Evolutionary conservation across 805 yeast species (phyloP).

Genomic region (Yarrowia osloensis): DNA sequence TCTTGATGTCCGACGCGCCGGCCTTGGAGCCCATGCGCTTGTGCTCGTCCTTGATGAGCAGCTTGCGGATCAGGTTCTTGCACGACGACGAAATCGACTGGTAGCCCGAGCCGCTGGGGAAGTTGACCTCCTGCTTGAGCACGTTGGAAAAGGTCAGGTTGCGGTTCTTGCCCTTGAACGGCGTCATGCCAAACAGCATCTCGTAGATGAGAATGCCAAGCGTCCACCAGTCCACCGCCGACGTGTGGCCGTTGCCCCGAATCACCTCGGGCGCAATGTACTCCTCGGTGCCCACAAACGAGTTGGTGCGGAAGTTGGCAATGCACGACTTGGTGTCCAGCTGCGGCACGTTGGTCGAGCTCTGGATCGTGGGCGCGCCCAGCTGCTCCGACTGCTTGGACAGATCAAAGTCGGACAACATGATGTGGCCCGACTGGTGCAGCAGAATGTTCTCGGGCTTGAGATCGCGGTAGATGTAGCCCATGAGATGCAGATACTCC

Average conservation of each 20-base stretch:
- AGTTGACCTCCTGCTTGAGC: slow-evolving; percentile 77
- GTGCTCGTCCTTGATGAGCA: slow-evolving; percentile 83
- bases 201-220: slow-evolving; percentile 90
- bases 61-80: slow-evolving; percentile 73
- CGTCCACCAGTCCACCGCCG: slow-evolving; percentile 99
- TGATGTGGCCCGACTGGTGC: slow-evolving; percentile 97
- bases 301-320: slow-evolving; percentile 94
- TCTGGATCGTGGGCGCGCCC: slow-evolving; percentile 68
- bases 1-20: slow-evolving; percentile 94
- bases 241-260: slow-evolving; percentile 94
- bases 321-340: slow-evolving; percentile 93
- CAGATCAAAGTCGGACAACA: slow-evolving; percentile 94
- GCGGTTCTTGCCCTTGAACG: slow-evolving; percentile 89
- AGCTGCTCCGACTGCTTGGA: slow-evolving; percentile 82
- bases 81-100: slow-evolving; percentile 72
- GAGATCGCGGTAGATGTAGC: slow-evolving; percentile 92
- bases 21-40: slow-evolving; percentile 87
- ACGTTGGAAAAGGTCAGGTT: slow-evolving; percentile 88
- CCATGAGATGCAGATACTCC: slow-evolving; percentile 94
- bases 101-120: slow-evolving; percentile 58
- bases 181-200: slow-evolving; percentile 94
- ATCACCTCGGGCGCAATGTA: slow-evolving; percentile 98
- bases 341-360: slow-evolving; percentile 55
- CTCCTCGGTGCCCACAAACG: slow-evolving; percentile 98
- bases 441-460: slow-evolving; percentile 94